Conservation (phyloP, 495 filamentous ascomycete genomes). For the Penicillium atrosanguineum region DNA sequence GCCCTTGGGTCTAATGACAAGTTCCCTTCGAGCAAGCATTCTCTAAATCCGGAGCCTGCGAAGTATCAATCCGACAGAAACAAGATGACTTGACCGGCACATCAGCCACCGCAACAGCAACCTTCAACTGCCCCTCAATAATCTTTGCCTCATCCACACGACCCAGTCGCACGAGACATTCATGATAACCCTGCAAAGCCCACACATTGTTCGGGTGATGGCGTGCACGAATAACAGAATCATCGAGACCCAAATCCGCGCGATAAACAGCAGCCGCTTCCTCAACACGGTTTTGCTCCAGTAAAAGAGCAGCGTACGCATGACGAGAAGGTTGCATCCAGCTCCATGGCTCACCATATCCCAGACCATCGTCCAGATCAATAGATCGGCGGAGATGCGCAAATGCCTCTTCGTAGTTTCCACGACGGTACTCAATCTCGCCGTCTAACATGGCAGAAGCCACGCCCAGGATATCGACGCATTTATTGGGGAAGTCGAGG, state of each 20-base stretch:
- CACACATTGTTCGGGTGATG: slow-evolving; percentile 67
- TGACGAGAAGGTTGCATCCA: slow-evolving; percentile 70
- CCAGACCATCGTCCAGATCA: slow-evolving; percentile 51
- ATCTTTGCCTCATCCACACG: slow-evolving; percentile 47
- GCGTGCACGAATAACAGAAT: slow-evolving; percentile 53
- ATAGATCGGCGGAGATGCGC: slow-evolving; percentile 50
- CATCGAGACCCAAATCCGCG: slow-evolving; percentile 59
- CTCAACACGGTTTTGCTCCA: slow-evolving; percentile 58
- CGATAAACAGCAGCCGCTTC: slow-evolving; percentile 56
- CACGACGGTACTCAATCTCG: slow-evolving; percentile 61
- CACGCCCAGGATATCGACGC: slow-evolving; percentile 52
- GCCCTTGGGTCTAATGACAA: not conserved
- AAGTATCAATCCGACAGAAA: slow-evolving; percentile 52
- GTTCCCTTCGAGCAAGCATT: slow-evolving; percentile 13
- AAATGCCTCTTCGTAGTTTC: slow-evolving; percentile 54
- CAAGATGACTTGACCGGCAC: slow-evolving; percentile 57
- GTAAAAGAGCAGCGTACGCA: slow-evolving; percentile 60
- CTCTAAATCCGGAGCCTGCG: slow-evolving; percentile 10
- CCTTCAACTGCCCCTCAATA: slow-evolving; percentile 47
- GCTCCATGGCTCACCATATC: slow-evolving; percentile 66
- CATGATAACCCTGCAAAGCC: slow-evolving; percentile 64
- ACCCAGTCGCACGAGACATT: slow-evolving; percentile 57
- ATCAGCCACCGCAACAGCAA: slow-evolving; percentile 55
- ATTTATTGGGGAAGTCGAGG: slow-evolving; percentile 62
- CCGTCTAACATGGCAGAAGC: slow-evolving; percentile 63